Percentiles rank a stretch among this genome's conserved stretches.
phyloP scores from a whole-genome alignment of 73 alveolate genomes.

The Paramecium octaurelia region DNA sequence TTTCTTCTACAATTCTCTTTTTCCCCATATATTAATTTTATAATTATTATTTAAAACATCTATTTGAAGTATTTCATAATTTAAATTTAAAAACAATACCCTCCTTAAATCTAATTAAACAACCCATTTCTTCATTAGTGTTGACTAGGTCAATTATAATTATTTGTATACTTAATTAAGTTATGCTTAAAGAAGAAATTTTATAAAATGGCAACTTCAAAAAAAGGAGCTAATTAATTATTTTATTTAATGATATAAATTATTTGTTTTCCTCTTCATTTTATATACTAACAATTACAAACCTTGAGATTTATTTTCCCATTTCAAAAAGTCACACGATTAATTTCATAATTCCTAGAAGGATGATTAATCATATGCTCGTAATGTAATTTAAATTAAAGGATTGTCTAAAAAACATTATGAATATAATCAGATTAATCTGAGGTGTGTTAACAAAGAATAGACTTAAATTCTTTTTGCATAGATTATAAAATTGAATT shows the following conservation, averaged over 20 bases:
- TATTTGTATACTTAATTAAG: too few relatives aligned
- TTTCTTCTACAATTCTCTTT: constrained; percentile 17
- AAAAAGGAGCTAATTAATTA: too few relatives aligned
- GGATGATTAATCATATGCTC: not conserved
- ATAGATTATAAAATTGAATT: not conserved
- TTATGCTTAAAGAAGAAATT: too few relatives aligned
- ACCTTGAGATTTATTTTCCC: too few relatives aligned
- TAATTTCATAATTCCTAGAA: too few relatives aligned
- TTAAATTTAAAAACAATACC: not conserved
- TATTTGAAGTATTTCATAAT: not conserved
- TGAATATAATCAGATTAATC: not conserved
- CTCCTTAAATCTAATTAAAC: not conserved
- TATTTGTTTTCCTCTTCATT: too few relatives aligned
- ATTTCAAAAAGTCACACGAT: too few relatives aligned
- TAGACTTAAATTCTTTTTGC: not conserved
- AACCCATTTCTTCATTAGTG: not conserved
- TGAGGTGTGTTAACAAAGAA: not conserved
- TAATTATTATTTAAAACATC: not conserved
- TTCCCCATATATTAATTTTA: constrained; percentile 42
- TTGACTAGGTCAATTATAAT: too few relatives aligned
- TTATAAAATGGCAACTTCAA: too few relatives aligned
- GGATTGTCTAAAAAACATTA: not conserved
- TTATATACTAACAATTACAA: too few relatives aligned
- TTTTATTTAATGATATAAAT: too few relatives aligned
- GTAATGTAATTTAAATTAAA: not conserved